A percentile compares a stretch with the other conserved stretches of the same genome.
Conservation (phyloP, 805 yeast genomes). For the Grigorovia transvaalensis region DNA sequence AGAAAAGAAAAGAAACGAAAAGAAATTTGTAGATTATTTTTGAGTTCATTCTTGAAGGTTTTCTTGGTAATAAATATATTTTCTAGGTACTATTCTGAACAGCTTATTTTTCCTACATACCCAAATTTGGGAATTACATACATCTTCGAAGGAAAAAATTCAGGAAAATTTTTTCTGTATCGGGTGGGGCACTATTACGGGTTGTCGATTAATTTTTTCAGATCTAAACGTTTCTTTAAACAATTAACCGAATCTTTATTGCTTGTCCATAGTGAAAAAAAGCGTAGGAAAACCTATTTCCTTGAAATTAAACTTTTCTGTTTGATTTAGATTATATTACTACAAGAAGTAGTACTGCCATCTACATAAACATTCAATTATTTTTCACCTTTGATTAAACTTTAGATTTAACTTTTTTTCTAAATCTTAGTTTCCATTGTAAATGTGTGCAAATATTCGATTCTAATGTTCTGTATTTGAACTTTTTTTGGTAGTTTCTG, state of each 20-base stretch:
- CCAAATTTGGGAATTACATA: neutral
- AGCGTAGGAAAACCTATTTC: neutral
- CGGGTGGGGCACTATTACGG: neutral
- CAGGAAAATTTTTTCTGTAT: neutral
- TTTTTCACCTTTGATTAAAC: neutral
- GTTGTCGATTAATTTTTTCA: neutral
- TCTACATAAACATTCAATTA: neutral
- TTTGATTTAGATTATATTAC: neutral
- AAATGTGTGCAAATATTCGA: neutral
- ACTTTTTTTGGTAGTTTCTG: neutral
- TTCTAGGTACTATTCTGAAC: neutral
- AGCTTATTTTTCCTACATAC: neutral
- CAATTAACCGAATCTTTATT: neutral
- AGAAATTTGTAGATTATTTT: no score
- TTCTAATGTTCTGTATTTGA: neutral
- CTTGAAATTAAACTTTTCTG: neutral
- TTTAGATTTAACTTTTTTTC: neutral
- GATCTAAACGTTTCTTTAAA: neutral
- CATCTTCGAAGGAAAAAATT: neutral
- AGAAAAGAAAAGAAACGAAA: neutral
- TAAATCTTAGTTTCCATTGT: neutral
- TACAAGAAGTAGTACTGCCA: neutral
- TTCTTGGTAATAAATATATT: no score
- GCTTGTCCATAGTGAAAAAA: neutral
- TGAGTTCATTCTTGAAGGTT: neutral